Evolutionary conservation across 2,329 filamentous ascomycete genomes (phyloP).

Genomic region (Parastagonospora avenae): DNA sequence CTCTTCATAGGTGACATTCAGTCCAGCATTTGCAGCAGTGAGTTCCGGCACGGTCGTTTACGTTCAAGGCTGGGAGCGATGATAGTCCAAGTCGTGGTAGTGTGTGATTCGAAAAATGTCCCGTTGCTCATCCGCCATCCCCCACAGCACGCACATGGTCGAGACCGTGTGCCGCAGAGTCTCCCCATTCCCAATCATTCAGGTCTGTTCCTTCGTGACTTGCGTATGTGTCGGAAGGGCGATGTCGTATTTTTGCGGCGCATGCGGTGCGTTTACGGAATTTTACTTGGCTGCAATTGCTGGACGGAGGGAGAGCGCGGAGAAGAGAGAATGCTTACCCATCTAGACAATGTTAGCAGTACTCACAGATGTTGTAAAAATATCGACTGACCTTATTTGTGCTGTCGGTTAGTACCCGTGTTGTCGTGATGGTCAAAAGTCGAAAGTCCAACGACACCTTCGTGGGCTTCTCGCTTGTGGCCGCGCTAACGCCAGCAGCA

Average conservation of each 20-base stretch:
- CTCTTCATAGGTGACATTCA: slow-evolving; percentile 5
- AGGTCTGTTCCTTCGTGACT: background rate
- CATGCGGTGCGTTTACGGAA: slow-evolving; percentile 24
- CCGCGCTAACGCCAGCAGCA: slow-evolving; percentile 24
- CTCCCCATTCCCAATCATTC: too few relatives aligned
- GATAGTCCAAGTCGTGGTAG: background rate
- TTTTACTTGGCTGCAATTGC: slow-evolving; percentile 42
- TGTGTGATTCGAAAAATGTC: background rate
- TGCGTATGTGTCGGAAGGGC: background rate
- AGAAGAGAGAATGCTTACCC: slow-evolving; percentile 59
- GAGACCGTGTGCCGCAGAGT: background rate
- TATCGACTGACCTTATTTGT: slow-evolving; percentile 58
- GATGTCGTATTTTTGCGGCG: slow-evolving; percentile 8
- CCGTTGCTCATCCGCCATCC: background rate
- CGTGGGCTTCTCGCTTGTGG: slow-evolving; percentile 29
- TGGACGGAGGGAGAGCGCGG: slow-evolving; percentile 24
- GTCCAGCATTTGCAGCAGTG: slow-evolving; percentile 37
- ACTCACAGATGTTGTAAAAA: slow-evolving; percentile 3
- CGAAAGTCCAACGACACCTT: slow-evolving; percentile 14
- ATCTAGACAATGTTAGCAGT: slow-evolving; percentile 56
- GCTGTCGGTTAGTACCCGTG: slow-evolving; percentile 52
- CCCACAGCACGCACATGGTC: background rate
- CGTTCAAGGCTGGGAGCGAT: background rate
- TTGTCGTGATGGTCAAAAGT: slow-evolving; percentile 37
- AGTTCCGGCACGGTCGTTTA: background rate